Evolutionary conservation across 202 grass and related monocot genomes (phyloP).

Genomic region (Setaria italica): DNA sequence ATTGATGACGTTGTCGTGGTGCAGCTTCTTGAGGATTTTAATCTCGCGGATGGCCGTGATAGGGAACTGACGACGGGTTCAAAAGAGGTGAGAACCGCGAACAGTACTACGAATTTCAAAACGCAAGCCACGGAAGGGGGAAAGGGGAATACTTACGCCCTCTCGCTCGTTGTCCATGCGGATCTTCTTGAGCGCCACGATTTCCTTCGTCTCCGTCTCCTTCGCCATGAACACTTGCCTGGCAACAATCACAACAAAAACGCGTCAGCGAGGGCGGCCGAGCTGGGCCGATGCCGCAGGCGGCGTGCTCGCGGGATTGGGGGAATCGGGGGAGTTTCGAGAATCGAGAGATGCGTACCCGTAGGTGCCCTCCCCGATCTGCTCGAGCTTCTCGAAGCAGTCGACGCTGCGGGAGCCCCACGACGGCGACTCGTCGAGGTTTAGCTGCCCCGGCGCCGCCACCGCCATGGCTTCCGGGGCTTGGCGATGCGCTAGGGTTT

Average conservation of each 20-base stretch:
- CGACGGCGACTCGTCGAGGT: constrained; percentile 65
- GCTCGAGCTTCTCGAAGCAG: constrained; percentile 95
- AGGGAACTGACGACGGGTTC: constrained; percentile 67
- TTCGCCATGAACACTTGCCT: constrained; percentile 96
- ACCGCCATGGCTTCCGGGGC: constrained; percentile 58
- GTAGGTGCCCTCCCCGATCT: constrained; percentile 95
- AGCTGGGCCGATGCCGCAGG: neutral
- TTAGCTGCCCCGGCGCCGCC: constrained; percentile 72
- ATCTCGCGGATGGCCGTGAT: constrained; percentile 97
- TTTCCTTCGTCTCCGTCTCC: constrained; percentile 79
- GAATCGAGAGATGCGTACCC: constrained; percentile 55
- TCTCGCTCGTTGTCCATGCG: constrained; percentile 98
- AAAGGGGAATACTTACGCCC: constrained; percentile 60
- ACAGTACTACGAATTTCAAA: constrained; percentile 8
- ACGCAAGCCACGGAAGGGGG: neutral
- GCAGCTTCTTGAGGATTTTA: constrained; percentile 94
- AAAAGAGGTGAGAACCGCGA: neutral
- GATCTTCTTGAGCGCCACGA: constrained; percentile 97
- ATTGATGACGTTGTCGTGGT: constrained; percentile 87
- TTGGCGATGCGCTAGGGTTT: constrained; percentile 48
- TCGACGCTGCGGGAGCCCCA: constrained; percentile 89
- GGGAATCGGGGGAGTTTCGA: neutral
- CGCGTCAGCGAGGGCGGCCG: neutral
- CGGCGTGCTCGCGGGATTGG: neutral
- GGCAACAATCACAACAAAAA: neutral